Evolutionary conservation across 2,329 filamentous ascomycete species (phyloP).

Genomic region (Didymella glomerata): DNA sequence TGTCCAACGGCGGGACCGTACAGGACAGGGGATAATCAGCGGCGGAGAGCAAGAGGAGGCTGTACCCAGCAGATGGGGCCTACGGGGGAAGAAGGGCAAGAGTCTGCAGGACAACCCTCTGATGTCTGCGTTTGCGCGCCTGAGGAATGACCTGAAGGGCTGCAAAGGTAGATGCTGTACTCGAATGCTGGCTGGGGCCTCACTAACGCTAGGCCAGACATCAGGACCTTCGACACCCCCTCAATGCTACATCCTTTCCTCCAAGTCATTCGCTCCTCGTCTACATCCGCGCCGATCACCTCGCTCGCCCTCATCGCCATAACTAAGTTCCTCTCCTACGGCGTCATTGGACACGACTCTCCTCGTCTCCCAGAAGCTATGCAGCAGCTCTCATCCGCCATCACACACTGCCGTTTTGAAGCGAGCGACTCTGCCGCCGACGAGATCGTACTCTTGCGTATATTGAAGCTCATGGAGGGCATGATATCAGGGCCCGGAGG

Average conservation of each 20-base stretch:
- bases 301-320: conserved; percentile 92
- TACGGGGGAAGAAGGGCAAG: conserved; percentile 93
- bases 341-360: conserved; percentile 83
- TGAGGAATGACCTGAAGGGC: conserved; percentile 85
- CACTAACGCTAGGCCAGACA: conserved; percentile 65
- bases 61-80: conserved; percentile 85
- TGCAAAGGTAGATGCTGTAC: conserved; percentile 70
- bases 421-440: conserved; percentile 94
- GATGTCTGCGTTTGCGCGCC: conserved; percentile 90
- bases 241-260: conserved; percentile 91
- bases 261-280: conserved; percentile 94
- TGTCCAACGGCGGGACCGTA: conserved; percentile 47
- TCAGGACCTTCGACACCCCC: conserved; percentile 86
- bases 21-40: conserved; percentile 48
- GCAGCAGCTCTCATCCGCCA: conserved; percentile 92
- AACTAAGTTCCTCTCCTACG: conserved; percentile 95
- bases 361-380: conserved; percentile 91
- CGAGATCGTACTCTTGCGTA: conserved; percentile 92
- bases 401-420: conserved; percentile 97
- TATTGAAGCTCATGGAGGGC: conserved; percentile 96
- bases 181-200: conserved; percentile 4
- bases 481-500: conserved; percentile 96
- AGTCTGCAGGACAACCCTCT: conserved; percentile 97
- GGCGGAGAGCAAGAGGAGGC: conserved; percentile 60
- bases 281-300: conserved; percentile 94